Evolutionary conservation across 2,329 filamentous ascomycete genomes (phyloP), one percentile per base, ranked within the genome.

Genomic region (Aspergillus flavus): DNA sequence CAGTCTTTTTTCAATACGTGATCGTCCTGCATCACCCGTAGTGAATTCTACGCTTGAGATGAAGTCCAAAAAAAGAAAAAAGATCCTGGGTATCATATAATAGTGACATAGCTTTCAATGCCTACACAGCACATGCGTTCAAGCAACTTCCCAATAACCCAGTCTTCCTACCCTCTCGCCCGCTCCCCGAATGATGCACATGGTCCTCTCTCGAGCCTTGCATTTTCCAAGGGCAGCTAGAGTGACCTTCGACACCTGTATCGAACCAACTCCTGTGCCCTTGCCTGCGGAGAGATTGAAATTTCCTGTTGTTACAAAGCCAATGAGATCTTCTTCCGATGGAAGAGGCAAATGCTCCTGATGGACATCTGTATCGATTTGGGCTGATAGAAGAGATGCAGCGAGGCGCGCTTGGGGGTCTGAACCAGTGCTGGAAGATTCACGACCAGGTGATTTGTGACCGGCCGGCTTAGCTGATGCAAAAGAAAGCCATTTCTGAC

Each of bases 221-320:
- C 34, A 50, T 43, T 66, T 63, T 28, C 54, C 45, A 7, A 30
- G 30, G 10, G 26, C 21, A 16, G 19, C 34, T 55, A 23, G 21
- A 65, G 58, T 54, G 1, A 91, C 83, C 75, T 84, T 89, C 6
- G 82, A 81, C 0, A 89, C 80, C 16, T 87, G 81, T 30, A 98
- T 73, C 57, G 86, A 89, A 0, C 91, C 95, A 63, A 98, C 83
- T 0, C 89, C 94, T 19, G 88, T 88, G 0, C 90, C 91, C 68
- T 85, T 86, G 0, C 94, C 95, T 67, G 91, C 87, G 2, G 87
- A 86, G 2, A 98, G 84, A 71, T 90, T 93, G 75, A 90, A 97
- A 57, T 91, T 90, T 0, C 94, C 95, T 1, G 90, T 91, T 2
- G 93, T 97, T 28, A 97, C 89, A 75, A 96, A 99, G 0, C 95